phyloP scores from a whole-genome alignment of 306 rosid genomes.

The Cercis canadensis region DNA sequence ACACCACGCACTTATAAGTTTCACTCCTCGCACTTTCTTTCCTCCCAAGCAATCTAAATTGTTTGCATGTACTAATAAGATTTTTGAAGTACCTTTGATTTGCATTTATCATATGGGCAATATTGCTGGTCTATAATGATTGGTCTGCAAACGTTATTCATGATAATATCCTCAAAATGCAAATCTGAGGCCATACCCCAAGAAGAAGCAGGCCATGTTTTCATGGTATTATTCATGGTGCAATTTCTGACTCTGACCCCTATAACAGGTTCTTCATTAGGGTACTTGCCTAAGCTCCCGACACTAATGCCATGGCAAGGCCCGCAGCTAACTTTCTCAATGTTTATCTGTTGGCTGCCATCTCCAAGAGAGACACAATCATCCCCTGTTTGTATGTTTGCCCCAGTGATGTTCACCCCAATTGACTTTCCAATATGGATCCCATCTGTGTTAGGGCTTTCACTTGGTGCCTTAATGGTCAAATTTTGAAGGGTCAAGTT shows the following conservation, averaged over 20 bases:
- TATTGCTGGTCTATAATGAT: slow-evolving; percentile 33
- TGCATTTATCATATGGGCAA: slow-evolving; percentile 35
- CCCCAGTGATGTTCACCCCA: background rate
- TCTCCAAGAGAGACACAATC: slow-evolving; percentile 43
- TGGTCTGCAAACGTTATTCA: slow-evolving; percentile 26
- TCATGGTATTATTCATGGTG: slow-evolving; percentile 13
- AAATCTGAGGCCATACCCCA: slow-evolving; percentile 2
- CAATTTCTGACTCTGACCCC: slow-evolving; percentile 21
- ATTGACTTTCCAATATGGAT: slow-evolving; percentile 34
- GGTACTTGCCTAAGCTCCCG: too few relatives aligned
- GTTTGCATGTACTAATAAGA: too few relatives aligned
- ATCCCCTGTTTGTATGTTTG: slow-evolving; percentile 31
- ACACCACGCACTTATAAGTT: too few relatives aligned
- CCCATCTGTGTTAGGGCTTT: slow-evolving; percentile 40
- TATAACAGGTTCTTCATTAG: slow-evolving; percentile 26
- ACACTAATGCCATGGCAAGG: slow-evolving; percentile 37
- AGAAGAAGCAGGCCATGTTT: slow-evolving; percentile 36
- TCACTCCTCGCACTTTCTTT: too few relatives aligned
- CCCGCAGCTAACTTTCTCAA: slow-evolving; percentile 28
- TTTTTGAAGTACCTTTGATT: background rate
- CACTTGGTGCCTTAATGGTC: slow-evolving; percentile 28
- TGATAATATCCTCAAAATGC: slow-evolving; percentile 27
- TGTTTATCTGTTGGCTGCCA: slow-evolving; percentile 27
- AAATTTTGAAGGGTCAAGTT: slow-evolving; percentile 16
- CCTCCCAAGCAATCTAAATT: too few relatives aligned